These are phyloP conservation scores for Sporopachydermia quercuum DNA, from an alignment of 805 yeast genomes.

Conservation along the genomic window DNA sequence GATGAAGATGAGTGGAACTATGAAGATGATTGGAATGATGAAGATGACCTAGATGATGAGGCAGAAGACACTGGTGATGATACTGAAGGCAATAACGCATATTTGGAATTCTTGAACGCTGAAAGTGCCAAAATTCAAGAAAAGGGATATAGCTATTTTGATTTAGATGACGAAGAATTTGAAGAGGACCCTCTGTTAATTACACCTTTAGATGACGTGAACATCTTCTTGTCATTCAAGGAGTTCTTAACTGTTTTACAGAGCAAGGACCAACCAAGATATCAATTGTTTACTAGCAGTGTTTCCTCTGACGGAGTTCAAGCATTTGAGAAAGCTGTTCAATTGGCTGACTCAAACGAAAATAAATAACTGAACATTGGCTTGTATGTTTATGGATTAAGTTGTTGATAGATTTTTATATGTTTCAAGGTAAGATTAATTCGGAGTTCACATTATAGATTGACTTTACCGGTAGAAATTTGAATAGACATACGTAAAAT, in stretches of 20 bases:
- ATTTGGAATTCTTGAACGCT: constrained; percentile 31
- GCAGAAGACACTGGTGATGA: constrained; percentile 14
- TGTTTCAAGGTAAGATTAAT: too few species aligned
- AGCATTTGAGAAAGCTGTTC: constrained; percentile 18
- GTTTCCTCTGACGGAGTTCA: constrained; percentile 23
- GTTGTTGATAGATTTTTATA: too few species aligned
- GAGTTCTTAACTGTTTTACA: constrained; percentile 36
- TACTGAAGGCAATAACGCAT: constrained; percentile 23
- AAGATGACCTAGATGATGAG: constrained; percentile 15
- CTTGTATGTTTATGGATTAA: too few species aligned
- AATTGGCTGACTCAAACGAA: constrained; percentile 11
- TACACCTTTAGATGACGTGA: constrained; percentile 64
- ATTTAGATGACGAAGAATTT: constrained; percentile 54
- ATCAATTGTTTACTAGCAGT: constrained; percentile 31
- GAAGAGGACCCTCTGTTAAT: constrained; percentile 72
- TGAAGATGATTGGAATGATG: constrained; percentile 16
- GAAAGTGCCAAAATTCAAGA: constrained; percentile 26
- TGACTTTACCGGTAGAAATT: too few species aligned
- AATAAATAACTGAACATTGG: constrained; percentile 18
- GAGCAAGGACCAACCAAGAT: constrained; percentile 29
- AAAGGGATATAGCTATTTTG: constrained; percentile 20
- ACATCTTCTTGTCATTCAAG: constrained; percentile 55
- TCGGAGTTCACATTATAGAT: too few species aligned
- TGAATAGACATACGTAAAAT: too few species aligned
- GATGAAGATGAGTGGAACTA: constrained; percentile 13